Evolutionary conservation across 192 early-diverging fungal genomes (phyloP), one percentile per base, ranked within the genome.

Genomic region (Gaertneriomyces semiglobifer): DNA sequence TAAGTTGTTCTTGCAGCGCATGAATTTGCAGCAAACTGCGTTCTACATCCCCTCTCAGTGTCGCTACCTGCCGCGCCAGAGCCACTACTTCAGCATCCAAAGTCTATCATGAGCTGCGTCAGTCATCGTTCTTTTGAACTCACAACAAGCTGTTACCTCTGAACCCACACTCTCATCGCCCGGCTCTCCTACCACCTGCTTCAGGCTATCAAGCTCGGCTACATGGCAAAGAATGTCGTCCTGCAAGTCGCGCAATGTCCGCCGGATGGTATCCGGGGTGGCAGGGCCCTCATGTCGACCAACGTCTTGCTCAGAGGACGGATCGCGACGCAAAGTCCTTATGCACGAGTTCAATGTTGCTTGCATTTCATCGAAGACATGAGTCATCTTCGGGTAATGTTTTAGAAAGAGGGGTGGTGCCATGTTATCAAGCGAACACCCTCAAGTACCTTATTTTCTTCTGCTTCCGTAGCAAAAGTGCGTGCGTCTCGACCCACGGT

Each of bases 211-310:
- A 60, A 78, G 43, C 50, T 64, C 41, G 40, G 60, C 70, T 50
- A 74, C 58, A 53, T 78, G 76, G 55, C 72, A 71, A 7, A 74
- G 64, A 45, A 81, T 74, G 63, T 81, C 79, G 55, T 81, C 79
- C 46, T 81, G 70, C 20, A 81, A 60, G 20, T 66, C 70, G 18
- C 79, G 66, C 47, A 81, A 59, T 10, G 58, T 10, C 53, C 63
- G 33, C 16, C 79, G 71, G 33, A 81, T 70, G 11, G 73, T 66
- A 47, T 71, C 54, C 43, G 64, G 55, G 12, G 55, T 57, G 16
- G 55, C 33, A 25, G 16, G 18, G 25, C 2, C 25, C 25, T 33
- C 25, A 33, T 33, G 25, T 33, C 25, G 25, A 33, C 25, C 25
- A 33, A 33, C 25, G 25, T 33, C 25, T 33, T 33, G 25, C 25